A percentile compares a stretch with the other conserved stretches of the same genome.
Conservation (phyloP, 305 asterid species). For the Ilex paraguariensis region DNA sequence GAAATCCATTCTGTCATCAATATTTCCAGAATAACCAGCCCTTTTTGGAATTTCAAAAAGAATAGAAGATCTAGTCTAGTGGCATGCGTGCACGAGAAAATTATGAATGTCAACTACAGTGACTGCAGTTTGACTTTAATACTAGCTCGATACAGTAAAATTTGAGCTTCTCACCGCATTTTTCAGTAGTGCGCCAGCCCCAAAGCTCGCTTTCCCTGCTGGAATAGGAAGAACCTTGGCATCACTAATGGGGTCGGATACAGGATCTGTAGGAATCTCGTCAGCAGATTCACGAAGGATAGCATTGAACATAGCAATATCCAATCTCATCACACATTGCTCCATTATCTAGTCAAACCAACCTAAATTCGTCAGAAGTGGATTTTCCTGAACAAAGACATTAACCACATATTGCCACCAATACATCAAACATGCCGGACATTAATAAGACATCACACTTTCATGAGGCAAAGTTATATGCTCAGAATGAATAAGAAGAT, state of each 20-base stretch:
- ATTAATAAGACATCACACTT: background rate
- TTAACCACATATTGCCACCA: background rate
- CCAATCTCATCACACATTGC: conserved; percentile 78
- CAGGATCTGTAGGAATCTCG: conserved; percentile 89
- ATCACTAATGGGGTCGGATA: conserved; percentile 88
- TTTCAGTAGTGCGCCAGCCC: conserved; percentile 90
- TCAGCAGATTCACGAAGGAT: conserved; percentile 81
- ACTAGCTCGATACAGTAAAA: background rate
- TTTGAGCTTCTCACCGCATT: conserved; percentile 53
- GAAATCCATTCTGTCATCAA: background rate
- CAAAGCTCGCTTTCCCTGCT: conserved; percentile 81
- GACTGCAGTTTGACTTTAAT: too few species aligned
- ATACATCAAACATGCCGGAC: background rate
- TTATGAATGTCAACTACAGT: background rate
- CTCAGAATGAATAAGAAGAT: background rate
- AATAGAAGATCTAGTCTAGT: too few species aligned
- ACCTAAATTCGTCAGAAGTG: background rate
- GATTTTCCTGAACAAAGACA: background rate
- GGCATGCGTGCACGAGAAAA: background rate
- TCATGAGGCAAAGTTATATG: background rate
- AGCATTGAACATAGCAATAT: conserved; percentile 91
- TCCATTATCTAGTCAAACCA: conserved; percentile 64
- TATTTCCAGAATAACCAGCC: background rate
- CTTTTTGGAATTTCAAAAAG: background rate
- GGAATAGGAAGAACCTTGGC: conserved; percentile 78